Evolutionary conservation across 2,329 filamentous ascomycete genomes (phyloP).

Genomic region (Nectriaceae sp.): DNA sequence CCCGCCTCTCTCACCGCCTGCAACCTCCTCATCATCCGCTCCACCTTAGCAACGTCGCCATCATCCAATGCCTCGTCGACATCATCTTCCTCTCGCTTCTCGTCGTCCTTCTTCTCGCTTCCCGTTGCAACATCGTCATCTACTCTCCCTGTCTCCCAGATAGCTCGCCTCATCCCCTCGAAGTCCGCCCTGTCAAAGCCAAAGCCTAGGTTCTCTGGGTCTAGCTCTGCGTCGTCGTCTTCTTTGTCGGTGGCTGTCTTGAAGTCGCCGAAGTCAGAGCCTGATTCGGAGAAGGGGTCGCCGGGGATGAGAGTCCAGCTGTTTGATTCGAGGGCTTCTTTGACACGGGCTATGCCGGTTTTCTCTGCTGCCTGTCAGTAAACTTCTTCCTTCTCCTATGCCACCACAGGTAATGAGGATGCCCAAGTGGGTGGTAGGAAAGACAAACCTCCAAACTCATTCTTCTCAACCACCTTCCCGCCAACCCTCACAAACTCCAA

Average conservation of each 20-base stretch:
- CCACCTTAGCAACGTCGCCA: slow-evolving; percentile 59
- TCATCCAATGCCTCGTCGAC: slow-evolving; percentile 44
- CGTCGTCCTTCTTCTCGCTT: slow-evolving; percentile 5
- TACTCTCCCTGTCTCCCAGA: slow-evolving; percentile 45
- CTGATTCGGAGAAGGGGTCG: slow-evolving; percentile 23
- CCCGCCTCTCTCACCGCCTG: slow-evolving; percentile 62
- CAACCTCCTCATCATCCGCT: slow-evolving; percentile 65
- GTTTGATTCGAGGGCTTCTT: slow-evolving; percentile 65
- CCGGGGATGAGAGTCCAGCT: slow-evolving; percentile 55
- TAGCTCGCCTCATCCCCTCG: slow-evolving; percentile 52
- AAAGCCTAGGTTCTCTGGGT: slow-evolving; percentile 53
- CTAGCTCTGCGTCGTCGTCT: slow-evolving; percentile 34
- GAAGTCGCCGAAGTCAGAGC: slow-evolving; percentile 34
- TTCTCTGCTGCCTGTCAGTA: slow-evolving; percentile 48
- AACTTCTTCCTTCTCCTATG: background rate
- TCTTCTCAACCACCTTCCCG: slow-evolving; percentile 41
- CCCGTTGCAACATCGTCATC: slow-evolving; percentile 17
- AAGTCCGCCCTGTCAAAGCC: slow-evolving; percentile 55
- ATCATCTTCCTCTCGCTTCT: slow-evolving; percentile 13
- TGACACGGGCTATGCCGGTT: slow-evolving; percentile 57
- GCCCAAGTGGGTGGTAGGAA: background rate
- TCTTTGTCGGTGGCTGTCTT: slow-evolving; percentile 37
- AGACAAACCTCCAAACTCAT: slow-evolving; percentile 60
- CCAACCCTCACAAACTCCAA: slow-evolving; percentile 64
- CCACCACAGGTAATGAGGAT: too few species aligned